Conservation (phyloP, 2,329 filamentous ascomycete genomes). For the Alternaria triticina region DNA sequence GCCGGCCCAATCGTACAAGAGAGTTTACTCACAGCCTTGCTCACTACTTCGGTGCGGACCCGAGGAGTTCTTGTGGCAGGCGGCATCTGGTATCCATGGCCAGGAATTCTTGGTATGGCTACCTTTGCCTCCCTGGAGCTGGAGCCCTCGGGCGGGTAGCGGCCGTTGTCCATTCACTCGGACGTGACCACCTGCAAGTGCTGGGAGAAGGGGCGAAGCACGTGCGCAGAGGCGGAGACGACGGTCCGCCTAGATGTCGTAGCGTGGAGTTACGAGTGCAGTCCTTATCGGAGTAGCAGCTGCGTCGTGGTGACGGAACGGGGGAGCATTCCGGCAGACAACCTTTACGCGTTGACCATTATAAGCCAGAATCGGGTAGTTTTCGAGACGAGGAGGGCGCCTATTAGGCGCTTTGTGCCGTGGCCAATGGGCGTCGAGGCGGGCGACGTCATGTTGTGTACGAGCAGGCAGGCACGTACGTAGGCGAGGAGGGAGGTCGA, state of each 20-base stretch:
- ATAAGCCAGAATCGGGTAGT: background rate
- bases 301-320: background rate
- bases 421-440: background rate
- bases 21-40: slow-evolving; percentile 18
- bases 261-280: background rate
- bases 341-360: background rate
- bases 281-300: background rate
- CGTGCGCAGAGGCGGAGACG: background rate
- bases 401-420: background rate
- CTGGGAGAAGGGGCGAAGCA: background rate
- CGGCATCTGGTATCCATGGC: background rate
- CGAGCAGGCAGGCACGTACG: background rate
- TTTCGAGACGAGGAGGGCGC: background rate
- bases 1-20: background rate
- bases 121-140: slow-evolving; percentile 6
- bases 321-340: background rate
- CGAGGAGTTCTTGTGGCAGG: background rate
- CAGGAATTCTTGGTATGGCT: slow-evolving; percentile 9
- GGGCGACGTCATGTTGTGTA: slow-evolving; percentile 3
- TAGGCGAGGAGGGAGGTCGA: background rate
- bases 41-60: slow-evolving; percentile 12
- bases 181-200: background rate
- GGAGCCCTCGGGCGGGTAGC: background rate
- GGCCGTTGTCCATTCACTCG: background rate
- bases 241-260: background rate